These are phyloP conservation scores for Fusarium miscanthi DNA, from an alignment of 2,329 filamentous ascomycete genomes.

Conservation along the genomic window DNA sequence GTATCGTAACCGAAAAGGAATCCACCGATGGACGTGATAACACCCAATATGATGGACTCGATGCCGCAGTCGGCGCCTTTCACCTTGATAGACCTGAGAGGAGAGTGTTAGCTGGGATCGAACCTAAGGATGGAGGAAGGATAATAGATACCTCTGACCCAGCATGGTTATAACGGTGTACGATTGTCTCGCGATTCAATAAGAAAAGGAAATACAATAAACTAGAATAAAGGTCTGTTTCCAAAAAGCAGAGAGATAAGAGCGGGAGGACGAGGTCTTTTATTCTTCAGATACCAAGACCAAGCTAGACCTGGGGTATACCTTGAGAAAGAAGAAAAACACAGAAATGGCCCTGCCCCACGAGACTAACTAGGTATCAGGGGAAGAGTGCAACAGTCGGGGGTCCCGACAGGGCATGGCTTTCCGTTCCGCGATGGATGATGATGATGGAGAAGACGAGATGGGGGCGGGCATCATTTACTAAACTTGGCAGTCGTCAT, in stretches of 20 bases:
- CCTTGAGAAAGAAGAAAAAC: background rate
- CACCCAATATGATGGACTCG: slow-evolving; percentile 58
- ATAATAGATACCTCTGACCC: slow-evolving; percentile 35
- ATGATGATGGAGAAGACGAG: slow-evolving; percentile 13
- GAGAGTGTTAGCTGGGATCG: background rate
- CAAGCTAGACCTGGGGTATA: slow-evolving; percentile 8
- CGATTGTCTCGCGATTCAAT: slow-evolving; percentile 20
- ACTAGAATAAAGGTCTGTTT: slow-evolving; percentile 21
- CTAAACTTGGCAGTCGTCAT: slow-evolving; percentile 48
- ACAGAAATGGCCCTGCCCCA: slow-evolving; percentile 12
- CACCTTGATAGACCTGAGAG: slow-evolving; percentile 53
- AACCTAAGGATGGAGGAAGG: background rate
- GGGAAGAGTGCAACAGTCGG: slow-evolving; percentile 10
- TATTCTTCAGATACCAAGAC: slow-evolving; percentile 23
- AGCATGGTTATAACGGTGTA: slow-evolving; percentile 34
- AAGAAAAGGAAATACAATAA: slow-evolving; percentile 5
- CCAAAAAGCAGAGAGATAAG: background rate
- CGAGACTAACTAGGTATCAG: background rate
- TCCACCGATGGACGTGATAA: slow-evolving; percentile 67
- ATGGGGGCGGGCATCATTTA: slow-evolving; percentile 17
- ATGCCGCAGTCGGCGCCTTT: slow-evolving; percentile 57
- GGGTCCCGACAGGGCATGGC: slow-evolving; percentile 18
- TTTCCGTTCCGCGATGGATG: background rate
- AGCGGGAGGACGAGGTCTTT: slow-evolving; percentile 33
- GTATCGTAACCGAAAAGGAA: slow-evolving; percentile 74